Base-by-base conservation (phyloP, 208 protist species). In the Endotrypanum monterogeii region DNA sequence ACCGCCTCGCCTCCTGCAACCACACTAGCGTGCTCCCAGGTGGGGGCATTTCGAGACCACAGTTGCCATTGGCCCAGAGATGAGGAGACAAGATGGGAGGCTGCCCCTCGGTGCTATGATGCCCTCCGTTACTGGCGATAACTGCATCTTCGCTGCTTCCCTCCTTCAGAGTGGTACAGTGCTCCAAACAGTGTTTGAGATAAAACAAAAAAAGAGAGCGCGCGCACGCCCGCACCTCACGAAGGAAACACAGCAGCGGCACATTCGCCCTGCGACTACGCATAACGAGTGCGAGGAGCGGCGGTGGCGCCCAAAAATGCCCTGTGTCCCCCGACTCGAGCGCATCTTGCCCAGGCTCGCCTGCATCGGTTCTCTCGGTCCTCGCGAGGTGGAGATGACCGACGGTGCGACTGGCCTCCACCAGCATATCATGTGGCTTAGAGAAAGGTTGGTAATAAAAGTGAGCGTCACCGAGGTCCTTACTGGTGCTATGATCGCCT, bases 181-280 rank as follows among this genome's bases (percentile, higher is more conserved):
- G 73, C 55, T 71, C 73, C 11, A 58, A 66, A 12, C 52, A 68
- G 69, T 74, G 65, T 46, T 78, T 66, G 30, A 78, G 23, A 78
- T 85, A 57, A 66, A 79, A 71, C 71, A 80, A 51, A 50, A 86
- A 69, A 28, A 83, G 41, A 20, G 46, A 73, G 44, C n/a, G 69
- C 35, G 60, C 71, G 51, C 84, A 78, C 16, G 81, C 75, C 7
- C 89, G 84, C 58, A 88, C 50, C 70, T 94, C 89, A 1, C 89
- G 89, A 68, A 94, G 67, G 72, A 91, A 91, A 76, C 89, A 94
- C 35, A 94, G 80, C 28, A 91, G 84, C 12, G 89, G 86, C 54
- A 94, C 87, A 70, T 94, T 89, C 52, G 89, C 86, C 58, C 85
- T 84, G 41, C 82, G 72, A 48, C 67, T 73, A 50, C 85, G 83